Base-by-base conservation (phyloP, 2,329 filamentous ascomycete species). In the Sarocladium kiliense region DNA sequence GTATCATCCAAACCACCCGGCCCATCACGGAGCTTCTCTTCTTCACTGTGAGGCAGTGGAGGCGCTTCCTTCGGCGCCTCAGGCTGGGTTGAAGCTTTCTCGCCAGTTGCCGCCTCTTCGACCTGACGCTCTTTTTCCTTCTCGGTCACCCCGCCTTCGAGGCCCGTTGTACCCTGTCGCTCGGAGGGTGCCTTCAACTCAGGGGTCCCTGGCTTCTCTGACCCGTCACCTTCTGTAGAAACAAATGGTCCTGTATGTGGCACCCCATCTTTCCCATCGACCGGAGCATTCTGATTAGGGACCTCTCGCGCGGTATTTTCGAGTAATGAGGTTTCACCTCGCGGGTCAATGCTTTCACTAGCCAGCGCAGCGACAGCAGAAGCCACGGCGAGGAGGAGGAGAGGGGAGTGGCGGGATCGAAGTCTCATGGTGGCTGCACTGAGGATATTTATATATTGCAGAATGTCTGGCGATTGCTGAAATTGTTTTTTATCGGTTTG, bases 261-360 rank as follows among this genome's bases (percentile, higher is more conserved):
- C 74, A 92, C 94, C 49, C 94, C 94, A 73, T 97, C 94, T 64
- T 88, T 87, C 45, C 92, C 92, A 68, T 97, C 94, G 19, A 97
- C 87, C 0, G 93, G 93, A 55, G 89, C 90, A 74, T 94, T 87
- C 68, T 91, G 91, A 56, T 75, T 78, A 30, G 77, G 75, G 10
- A 74, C 57, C 27, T 67, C 65, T 53, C 66, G 65, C 10, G 49
- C 12, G 27, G 54, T 72, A 12, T 32, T 6, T 72, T 39, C 57
- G 59, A 58, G 72, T 74, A 25, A 63, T 60, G 42, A 59, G 59
- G 44, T 66, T 63, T n/a, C 63, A 56, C 14, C 61, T 54, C 32
- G 27, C 16, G 30, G 3, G 34, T 59, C 59, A 27, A 61, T 57
- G 25, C 64, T 49, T 10, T 57, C 67, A 58, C 68, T 63, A 39